Evolutionary conservation across 2,329 filamentous ascomycete species (phyloP).

Genomic region (Penicillium sp.): DNA sequence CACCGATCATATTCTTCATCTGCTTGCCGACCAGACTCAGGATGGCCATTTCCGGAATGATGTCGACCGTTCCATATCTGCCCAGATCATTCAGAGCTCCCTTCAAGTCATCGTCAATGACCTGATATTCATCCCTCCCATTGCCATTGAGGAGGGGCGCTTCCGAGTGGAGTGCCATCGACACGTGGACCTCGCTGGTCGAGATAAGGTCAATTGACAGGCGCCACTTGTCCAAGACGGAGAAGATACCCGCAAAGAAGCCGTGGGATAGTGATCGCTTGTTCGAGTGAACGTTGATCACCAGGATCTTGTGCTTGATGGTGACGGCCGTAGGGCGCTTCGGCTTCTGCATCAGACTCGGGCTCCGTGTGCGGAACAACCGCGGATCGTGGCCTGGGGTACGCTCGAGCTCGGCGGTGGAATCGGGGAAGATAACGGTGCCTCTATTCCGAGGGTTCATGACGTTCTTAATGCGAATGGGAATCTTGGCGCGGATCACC

Average conservation of each 20-base stretch:
- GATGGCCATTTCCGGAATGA: constrained; percentile 92
- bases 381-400: constrained; percentile 62
- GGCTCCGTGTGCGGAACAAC: constrained; percentile 53
- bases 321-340: constrained; percentile 88
- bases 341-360: constrained; percentile 59
- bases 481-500: constrained; percentile 67
- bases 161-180: constrained; percentile 90
- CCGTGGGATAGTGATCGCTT: constrained; percentile 94
- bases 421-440: constrained; percentile 75
- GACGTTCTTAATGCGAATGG: constrained; percentile 72
- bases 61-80: constrained; percentile 85
- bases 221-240: constrained; percentile 81
- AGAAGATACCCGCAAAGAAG: constrained; percentile 93
- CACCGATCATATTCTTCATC: constrained; percentile 97
- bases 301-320: constrained; percentile 94
- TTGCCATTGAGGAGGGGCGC: constrained; percentile 56
- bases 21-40: constrained; percentile 91
- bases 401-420: constrained; percentile 55
- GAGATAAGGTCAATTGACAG: constrained; percentile 96
- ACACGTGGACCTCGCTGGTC: constrained; percentile 94
- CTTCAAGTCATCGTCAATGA: constrained; percentile 66
- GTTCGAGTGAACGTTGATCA: constrained; percentile 98
- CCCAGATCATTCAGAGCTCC: constrained; percentile 72
- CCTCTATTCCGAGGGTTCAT: constrained; percentile 67
- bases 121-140: constrained; percentile 54